A percentile compares a stretch with the other conserved stretches of the same genome.
Conservation (phyloP, 2,329 filamentous ascomycete species). For the Achaetomium macrosporum region DNA sequence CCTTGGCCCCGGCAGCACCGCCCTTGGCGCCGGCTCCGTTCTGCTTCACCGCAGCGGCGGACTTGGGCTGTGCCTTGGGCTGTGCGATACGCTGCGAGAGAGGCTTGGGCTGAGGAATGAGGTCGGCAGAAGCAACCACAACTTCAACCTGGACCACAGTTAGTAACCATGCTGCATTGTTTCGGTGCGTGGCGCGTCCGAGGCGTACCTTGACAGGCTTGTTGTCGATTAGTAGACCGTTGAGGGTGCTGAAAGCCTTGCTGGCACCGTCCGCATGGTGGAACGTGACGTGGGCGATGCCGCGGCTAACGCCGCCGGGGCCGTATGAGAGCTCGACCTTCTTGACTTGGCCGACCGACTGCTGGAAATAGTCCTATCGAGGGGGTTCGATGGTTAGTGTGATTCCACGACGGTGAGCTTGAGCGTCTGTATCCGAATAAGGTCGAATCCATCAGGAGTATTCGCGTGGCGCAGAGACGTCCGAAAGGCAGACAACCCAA, state of each 20-base stretch:
- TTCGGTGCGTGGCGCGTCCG: not conserved
- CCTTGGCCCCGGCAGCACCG: slow-evolving; percentile 32
- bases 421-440: slow-evolving; percentile 18
- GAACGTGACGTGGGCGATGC: slow-evolving; percentile 87
- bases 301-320: slow-evolving; percentile 83
- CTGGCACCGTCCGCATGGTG: slow-evolving; percentile 71
- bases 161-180: slow-evolving; percentile 1
- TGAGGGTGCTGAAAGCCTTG: slow-evolving; percentile 76
- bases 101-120: slow-evolving; percentile 60
- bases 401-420: slow-evolving; percentile 38
- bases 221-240: slow-evolving; percentile 85
- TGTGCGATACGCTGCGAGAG: slow-evolving; percentile 78
- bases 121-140: slow-evolving; percentile 69
- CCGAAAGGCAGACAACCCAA: slow-evolving; percentile 14
- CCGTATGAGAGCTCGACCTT: slow-evolving; percentile 88
- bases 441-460: slow-evolving; percentile 17
- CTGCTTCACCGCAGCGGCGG: slow-evolving; percentile 68
- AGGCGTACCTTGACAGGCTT: slow-evolving; percentile 76
- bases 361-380: slow-evolving; percentile 90
- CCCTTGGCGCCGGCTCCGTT: slow-evolving; percentile 44
- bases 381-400: slow-evolving; percentile 62
- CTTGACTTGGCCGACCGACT: slow-evolving; percentile 85
- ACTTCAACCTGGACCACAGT: slow-evolving; percentile 67
- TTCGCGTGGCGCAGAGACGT: slow-evolving; percentile 13
- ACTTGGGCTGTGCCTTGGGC: slow-evolving; percentile 72